These are phyloP conservation scores for Calonectria multiphialidica DNA, from an alignment of 2,329 filamentous ascomycete genomes.

Conservation along the genomic window DNA sequence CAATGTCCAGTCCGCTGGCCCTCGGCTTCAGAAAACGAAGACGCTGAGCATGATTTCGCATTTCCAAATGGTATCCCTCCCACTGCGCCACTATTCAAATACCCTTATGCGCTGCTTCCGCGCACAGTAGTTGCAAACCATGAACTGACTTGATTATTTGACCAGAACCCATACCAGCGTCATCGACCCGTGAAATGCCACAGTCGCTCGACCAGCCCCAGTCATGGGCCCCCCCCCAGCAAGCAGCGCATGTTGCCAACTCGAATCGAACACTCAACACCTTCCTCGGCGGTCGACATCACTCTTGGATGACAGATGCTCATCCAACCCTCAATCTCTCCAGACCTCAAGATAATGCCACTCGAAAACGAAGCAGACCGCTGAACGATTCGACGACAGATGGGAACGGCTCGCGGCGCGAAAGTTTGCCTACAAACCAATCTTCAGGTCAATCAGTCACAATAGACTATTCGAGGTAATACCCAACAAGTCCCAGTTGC, in stretches of 20 bases:
- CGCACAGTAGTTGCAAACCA: neutral
- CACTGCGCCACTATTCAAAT: neutral
- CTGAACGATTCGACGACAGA: conserved; percentile 27
- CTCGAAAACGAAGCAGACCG: conserved; percentile 37
- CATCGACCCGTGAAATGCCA: conserved; percentile 41
- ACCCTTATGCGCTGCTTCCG: neutral
- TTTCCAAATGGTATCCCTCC: conserved; percentile 32
- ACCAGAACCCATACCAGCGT: conserved; percentile 22
- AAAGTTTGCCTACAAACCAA: conserved; percentile 19
- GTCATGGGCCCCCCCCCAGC: conserved; percentile 30
- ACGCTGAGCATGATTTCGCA: conserved; percentile 39
- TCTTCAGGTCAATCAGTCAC: conserved; percentile 22
- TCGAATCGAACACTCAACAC: conserved; percentile 56
- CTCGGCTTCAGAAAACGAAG: conserved; percentile 39
- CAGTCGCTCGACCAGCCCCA: conserved; percentile 31
- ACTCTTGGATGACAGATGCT: conserved; percentile 43
- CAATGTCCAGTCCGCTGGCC: conserved; percentile 35
- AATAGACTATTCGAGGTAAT: conserved; percentile 15
- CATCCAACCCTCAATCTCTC: conserved; percentile 19
- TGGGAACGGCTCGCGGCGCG: conserved; percentile 27
- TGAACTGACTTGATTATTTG: conserved; percentile 19
- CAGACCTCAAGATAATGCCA: conserved; percentile 20
- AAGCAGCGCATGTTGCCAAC: conserved; percentile 48
- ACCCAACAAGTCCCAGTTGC: neutral
- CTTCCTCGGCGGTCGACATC: conserved; percentile 52